A percentile compares a stretch with the other conserved stretches of the same genome.
phyloP scores from a whole-genome alignment of 768 basidiomycete species.

The Cantharellus anzutake region DNA sequence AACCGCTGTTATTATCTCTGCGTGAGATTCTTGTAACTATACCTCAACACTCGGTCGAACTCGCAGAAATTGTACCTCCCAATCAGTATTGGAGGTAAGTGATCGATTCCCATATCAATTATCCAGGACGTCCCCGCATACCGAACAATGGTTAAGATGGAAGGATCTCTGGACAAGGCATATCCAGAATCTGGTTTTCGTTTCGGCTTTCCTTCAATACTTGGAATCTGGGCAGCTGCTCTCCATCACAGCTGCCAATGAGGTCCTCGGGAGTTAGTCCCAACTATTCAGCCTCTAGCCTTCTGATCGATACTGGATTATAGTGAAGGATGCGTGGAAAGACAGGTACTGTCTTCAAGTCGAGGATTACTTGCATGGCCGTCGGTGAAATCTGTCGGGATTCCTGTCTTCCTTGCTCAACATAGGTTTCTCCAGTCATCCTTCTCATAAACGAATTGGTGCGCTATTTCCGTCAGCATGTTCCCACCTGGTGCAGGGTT shows the following conservation, averaged over 20 bases:
- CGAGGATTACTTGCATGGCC: conserved; percentile 10
- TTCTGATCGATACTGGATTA: not conserved
- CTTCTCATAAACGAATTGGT: conserved; percentile 10
- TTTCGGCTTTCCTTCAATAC: conserved; percentile 6
- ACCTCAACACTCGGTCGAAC: not conserved
- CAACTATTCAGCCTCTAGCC: not conserved
- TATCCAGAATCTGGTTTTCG: conserved; percentile 7
- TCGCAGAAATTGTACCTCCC: conserved; percentile 6
- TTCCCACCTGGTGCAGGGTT: not conserved
- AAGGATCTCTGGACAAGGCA: conserved; percentile 8
- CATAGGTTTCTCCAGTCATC: conserved; percentile 2
- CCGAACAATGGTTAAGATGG: conserved; percentile 1
- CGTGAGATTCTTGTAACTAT: too few relatives aligned
- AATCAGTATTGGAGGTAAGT: conserved; percentile 9
- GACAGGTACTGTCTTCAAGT: conserved; percentile 6
- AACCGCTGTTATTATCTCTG: too few relatives aligned
- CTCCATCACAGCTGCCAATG: conserved; percentile 1
- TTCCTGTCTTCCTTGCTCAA: not conserved
- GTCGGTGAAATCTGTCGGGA: not conserved
- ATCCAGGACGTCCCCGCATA: not conserved
- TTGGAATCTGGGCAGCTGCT: conserved; percentile 7
- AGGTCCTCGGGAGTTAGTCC: conserved; percentile 7
- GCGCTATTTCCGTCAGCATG: not conserved
- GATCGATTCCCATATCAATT: not conserved
- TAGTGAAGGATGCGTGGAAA: conserved; percentile 8